phyloP scores from a whole-genome alignment of 306 rosid genomes.

The Quillaja saponaria region DNA sequence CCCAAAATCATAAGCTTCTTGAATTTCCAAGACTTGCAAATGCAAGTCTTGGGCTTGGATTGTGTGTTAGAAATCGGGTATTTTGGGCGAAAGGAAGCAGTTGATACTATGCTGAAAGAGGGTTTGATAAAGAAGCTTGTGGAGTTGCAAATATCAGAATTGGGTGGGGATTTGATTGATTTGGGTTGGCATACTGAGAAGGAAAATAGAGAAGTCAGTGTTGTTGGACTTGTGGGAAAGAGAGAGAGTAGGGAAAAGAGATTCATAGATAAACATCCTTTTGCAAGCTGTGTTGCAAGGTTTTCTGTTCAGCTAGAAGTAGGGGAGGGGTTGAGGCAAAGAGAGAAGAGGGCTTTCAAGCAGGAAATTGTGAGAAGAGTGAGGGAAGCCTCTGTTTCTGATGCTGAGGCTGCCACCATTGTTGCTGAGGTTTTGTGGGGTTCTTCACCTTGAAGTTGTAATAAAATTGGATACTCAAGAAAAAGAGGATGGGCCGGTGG shows the following conservation, averaged over 20 bases:
- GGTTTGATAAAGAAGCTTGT: slow-evolving; percentile 66
- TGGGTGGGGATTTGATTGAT: slow-evolving; percentile 58
- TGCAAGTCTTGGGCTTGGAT: slow-evolving; percentile 52
- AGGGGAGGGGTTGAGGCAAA: slow-evolving; percentile 87
- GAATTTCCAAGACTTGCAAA: slow-evolving; percentile 30
- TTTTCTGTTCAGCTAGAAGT: slow-evolving; percentile 87
- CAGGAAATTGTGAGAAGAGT: slow-evolving; percentile 60
- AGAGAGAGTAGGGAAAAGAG: slow-evolving; percentile 32
- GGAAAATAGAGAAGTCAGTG: slow-evolving; percentile 25
- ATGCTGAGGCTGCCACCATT: slow-evolving; percentile 83
- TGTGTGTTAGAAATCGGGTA: slow-evolving; percentile 81
- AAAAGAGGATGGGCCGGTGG: neutral
- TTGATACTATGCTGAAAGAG: slow-evolving; percentile 74
- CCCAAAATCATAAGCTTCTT: slow-evolving; percentile 52
- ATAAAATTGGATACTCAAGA: no score
- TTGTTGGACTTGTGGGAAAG: slow-evolving; percentile 34
- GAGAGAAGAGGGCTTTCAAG: slow-evolving; percentile 83
- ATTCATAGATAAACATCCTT: slow-evolving; percentile 52
- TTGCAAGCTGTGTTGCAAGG: slow-evolving; percentile 79
- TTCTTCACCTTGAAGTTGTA: slow-evolving; percentile 47
- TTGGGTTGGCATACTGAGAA: slow-evolving; percentile 25
- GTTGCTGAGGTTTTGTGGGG: slow-evolving; percentile 93
- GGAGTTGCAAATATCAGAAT: slow-evolving; percentile 71
- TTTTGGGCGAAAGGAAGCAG: slow-evolving; percentile 83
- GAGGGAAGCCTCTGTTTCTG: slow-evolving; percentile 61